Conservation (phyloP, 2,329 filamentous ascomycete species). For the Colletotrichum sp. region DNA sequence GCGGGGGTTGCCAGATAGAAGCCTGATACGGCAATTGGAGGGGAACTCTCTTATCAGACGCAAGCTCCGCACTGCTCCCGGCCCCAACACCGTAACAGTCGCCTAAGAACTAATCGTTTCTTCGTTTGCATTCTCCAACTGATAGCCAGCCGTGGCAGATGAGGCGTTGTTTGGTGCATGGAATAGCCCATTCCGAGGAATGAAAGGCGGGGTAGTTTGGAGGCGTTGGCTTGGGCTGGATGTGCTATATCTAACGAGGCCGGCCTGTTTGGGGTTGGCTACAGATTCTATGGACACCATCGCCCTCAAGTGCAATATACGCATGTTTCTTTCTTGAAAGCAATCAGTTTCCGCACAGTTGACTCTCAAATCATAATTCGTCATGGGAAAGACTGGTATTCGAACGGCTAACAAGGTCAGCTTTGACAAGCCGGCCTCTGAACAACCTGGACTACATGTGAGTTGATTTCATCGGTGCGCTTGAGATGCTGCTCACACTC, state of each 20-base stretch:
- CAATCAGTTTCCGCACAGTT: neutral
- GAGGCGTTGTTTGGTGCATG: neutral
- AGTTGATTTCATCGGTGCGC: conserved; percentile 29
- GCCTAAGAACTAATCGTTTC: neutral
- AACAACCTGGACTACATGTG: conserved; percentile 76
- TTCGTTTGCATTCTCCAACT: neutral
- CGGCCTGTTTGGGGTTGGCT: neutral
- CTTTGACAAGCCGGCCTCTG: conserved; percentile 71
- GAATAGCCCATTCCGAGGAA: neutral
- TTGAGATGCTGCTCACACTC: neutral
- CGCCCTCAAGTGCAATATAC: neutral
- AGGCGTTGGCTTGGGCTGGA: neutral
- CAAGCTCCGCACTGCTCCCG: neutral
- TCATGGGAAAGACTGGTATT: conserved; percentile 64
- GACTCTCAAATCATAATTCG: neutral
- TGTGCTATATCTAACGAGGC: neutral
- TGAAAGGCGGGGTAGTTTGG: conserved; percentile 18
- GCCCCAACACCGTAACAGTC: neutral
- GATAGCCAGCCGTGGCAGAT: neutral
- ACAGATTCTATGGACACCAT: neutral
- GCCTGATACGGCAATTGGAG: conserved; percentile 3
- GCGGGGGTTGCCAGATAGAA: conserved; percentile 8
- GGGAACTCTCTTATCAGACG: conserved; percentile 18
- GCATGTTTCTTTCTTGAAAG: neutral
- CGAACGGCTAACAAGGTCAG: conserved; percentile 77